phyloP scores from a whole-genome alignment of 2,329 filamentous ascomycete genomes.

The Colletotrichum limetticola region DNA sequence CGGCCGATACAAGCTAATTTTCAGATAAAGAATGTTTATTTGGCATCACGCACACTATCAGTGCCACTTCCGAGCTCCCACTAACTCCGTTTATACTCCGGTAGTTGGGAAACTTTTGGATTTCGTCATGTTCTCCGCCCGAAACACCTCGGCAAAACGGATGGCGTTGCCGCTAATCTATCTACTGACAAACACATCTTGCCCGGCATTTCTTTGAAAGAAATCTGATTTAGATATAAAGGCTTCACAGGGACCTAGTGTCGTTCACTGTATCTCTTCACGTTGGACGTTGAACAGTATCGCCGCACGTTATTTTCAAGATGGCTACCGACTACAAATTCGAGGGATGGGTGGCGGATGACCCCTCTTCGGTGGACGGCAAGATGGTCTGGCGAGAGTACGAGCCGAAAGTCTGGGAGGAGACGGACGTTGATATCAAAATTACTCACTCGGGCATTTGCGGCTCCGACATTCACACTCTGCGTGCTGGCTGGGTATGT shows the following conservation, averaged over 20 bases:
- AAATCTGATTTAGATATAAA: not conserved
- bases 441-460: conserved; percentile 75
- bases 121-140: not conserved
- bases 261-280: too few species aligned
- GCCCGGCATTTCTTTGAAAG: not conserved
- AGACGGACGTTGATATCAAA: conserved; percentile 72
- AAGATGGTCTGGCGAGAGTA: conserved; percentile 68
- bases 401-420: conserved; percentile 72
- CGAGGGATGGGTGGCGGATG: conserved; percentile 60
- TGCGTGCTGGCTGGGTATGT: conserved; percentile 64
- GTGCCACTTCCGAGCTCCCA: not conserved
- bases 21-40: not conserved
- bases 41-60: not conserved
- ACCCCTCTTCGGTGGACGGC: conserved; percentile 53
- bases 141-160: not conserved
- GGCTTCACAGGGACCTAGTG: too few species aligned
- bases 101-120: not conserved
- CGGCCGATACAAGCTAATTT: not conserved
- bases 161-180: not conserved
- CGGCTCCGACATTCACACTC: conserved; percentile 68
- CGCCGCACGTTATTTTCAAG: conserved; percentile 28
- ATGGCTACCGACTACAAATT: conserved; percentile 55
- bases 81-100: not conserved
- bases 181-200: not conserved
- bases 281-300: too few species aligned